Percentiles rank a stretch among this genome's conserved stretches.
Evolutionary conservation across 2,329 filamentous ascomycete species (phyloP).

Genomic region (Xylaria sp.): DNA sequence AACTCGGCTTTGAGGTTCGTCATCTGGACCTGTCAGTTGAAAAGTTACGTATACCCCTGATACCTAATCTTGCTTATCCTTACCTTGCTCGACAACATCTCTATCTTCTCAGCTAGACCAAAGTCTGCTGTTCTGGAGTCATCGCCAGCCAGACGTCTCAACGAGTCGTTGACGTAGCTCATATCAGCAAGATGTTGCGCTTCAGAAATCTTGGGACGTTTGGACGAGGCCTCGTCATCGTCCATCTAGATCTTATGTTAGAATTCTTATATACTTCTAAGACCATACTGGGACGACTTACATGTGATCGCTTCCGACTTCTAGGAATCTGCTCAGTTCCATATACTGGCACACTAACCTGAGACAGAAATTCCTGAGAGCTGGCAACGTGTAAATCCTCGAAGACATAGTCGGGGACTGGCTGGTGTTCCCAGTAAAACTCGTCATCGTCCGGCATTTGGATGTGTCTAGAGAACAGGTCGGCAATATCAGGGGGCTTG

Average conservation of each 20-base stretch:
- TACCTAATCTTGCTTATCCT: slow-evolving; percentile 3
- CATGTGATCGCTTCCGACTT: slow-evolving; percentile 52
- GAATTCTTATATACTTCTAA: neutral
- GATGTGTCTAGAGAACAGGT: slow-evolving; percentile 50
- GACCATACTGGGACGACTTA: slow-evolving; percentile 36
- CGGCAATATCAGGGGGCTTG: slow-evolving; percentile 51
- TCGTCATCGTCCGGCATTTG: slow-evolving; percentile 41
- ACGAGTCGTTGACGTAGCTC: slow-evolving; percentile 35
- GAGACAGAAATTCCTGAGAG: slow-evolving; percentile 41
- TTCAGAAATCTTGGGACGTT: slow-evolving; percentile 38
- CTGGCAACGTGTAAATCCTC: slow-evolving; percentile 46
- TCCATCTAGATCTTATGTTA: slow-evolving; percentile 38
- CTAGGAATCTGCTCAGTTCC: slow-evolving; percentile 22
- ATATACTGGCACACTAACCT: slow-evolving; percentile 27
- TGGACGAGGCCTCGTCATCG: slow-evolving; percentile 36
- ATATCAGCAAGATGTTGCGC: slow-evolving; percentile 31
- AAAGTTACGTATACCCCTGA: neutral
- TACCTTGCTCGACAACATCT: slow-evolving; percentile 38
- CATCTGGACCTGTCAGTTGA: slow-evolving; percentile 36
- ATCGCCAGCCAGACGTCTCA: slow-evolving; percentile 37
- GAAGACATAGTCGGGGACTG: slow-evolving; percentile 52
- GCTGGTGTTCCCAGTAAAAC: slow-evolving; percentile 51
- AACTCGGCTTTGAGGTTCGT: slow-evolving; percentile 42
- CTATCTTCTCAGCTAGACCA: slow-evolving; percentile 36
- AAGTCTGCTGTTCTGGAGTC: too few species aligned